Evolutionary conservation across 2,329 filamentous ascomycete species (phyloP).

Genomic region (Cladophialophora exuberans): DNA sequence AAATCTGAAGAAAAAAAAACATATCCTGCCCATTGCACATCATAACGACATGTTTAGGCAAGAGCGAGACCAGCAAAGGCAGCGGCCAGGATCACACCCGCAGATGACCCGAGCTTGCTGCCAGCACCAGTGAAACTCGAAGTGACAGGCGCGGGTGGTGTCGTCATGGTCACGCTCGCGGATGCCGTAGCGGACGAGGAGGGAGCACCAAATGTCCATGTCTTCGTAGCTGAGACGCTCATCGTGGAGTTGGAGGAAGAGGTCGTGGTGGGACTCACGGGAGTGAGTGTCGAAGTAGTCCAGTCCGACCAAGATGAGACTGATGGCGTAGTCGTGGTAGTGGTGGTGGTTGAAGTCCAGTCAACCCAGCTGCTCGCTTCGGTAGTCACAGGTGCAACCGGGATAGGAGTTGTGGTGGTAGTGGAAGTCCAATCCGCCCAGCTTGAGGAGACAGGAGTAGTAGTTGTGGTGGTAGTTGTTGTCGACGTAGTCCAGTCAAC

Average conservation of each 20-base stretch:
- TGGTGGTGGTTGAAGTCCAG: not conserved
- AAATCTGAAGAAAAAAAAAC: not conserved
- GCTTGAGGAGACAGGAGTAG: not conserved
- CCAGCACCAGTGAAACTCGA: constrained; percentile 6
- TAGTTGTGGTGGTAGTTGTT: not conserved
- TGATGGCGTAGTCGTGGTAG: not conserved
- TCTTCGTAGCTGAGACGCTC: not conserved
- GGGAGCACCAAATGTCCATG: constrained; percentile 1
- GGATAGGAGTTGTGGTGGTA: not conserved
- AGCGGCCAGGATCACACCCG: not conserved
- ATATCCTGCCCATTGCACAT: not conserved
- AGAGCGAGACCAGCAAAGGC: not conserved
- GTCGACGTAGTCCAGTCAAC: not conserved
- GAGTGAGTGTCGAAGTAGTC: not conserved
- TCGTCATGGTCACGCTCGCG: not conserved
- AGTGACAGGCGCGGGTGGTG: not conserved
- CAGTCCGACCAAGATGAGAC: constrained; percentile 4
- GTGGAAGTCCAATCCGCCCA: not conserved
- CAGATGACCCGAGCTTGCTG: constrained; percentile 5
- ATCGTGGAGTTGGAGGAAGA: not conserved
- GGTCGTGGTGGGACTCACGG: not conserved
- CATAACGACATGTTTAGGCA: not conserved
- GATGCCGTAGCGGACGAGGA: not conserved
- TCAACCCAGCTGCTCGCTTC: constrained; percentile 7
- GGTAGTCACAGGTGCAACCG: not conserved